phyloP scores from a whole-genome alignment of 2,329 filamentous ascomycete genomes.

The Cercospora citrullina region DNA sequence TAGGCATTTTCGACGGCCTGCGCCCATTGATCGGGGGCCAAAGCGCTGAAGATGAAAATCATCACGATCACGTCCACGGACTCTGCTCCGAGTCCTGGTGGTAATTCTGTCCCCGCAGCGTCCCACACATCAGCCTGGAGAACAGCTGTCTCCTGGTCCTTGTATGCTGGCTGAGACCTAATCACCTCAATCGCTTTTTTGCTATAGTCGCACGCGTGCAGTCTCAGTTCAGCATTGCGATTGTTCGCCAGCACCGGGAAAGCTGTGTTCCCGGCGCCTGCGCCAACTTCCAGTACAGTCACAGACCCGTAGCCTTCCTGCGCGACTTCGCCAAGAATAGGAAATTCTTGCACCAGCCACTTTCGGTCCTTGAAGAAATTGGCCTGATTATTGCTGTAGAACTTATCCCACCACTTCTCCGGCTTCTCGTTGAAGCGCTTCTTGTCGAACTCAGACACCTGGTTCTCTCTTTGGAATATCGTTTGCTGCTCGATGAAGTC shows the following conservation, averaged over 20 bases:
- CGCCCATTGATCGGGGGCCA: conserved; percentile 81
- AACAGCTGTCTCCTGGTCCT: conserved; percentile 47
- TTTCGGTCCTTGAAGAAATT: conserved; percentile 99
- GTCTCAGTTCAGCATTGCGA: conserved; percentile 74
- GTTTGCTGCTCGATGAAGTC: conserved; percentile 84
- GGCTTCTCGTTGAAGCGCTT: conserved; percentile 85
- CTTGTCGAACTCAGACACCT: conserved; percentile 92
- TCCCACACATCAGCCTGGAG: conserved; percentile 97
- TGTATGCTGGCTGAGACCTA: conserved; percentile 74
- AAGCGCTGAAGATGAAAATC: conserved; percentile 95
- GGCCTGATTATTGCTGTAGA: conserved; percentile 95
- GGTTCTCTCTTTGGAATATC: conserved; percentile 76
- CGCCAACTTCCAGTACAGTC: conserved; percentile 84
- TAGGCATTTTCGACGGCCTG: conserved; percentile 79
- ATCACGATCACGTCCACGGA: conserved; percentile 89
- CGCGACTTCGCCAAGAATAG: conserved; percentile 76
- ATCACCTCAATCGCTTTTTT: conserved; percentile 95
- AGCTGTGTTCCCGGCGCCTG: conserved; percentile 93
- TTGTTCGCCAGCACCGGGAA: conserved; percentile 87
- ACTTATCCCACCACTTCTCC: conserved; percentile 96
- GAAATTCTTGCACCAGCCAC: conserved; percentile 96
- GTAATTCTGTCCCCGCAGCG: conserved; percentile 66
- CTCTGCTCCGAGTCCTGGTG: conserved; percentile 72
- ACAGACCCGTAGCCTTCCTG: conserved; percentile 66
- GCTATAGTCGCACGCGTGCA: conserved; percentile 96